Evolutionary conservation across 169 alveolate species (phyloP).

Genomic region (Cryptosporidium ubiquitum): DNA sequence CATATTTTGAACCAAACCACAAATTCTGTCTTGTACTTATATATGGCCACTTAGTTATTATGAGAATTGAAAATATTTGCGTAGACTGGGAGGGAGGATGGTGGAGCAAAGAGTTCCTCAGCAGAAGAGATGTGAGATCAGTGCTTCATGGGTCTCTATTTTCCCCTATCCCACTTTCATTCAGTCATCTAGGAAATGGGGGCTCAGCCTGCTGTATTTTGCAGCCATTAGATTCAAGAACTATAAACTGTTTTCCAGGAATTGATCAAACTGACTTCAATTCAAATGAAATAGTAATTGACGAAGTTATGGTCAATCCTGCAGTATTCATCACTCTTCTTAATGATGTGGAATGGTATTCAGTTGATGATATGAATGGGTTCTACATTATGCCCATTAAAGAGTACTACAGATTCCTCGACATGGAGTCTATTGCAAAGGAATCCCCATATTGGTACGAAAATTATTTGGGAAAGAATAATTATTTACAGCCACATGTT

Average conservation of each 20-base stretch:
- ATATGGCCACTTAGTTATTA: conserved; percentile 84
- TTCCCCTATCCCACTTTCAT: conserved; percentile 55
- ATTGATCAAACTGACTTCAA: neutral
- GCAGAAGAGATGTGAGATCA: conserved; percentile 87
- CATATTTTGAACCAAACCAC: conserved; percentile 42
- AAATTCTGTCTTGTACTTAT: conserved; percentile 78
- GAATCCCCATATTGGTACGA: conserved; percentile 74
- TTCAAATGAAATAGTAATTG: conserved; percentile 18
- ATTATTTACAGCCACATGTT: conserved; percentile 39
- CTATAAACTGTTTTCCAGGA: conserved; percentile 24
- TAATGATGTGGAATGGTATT: conserved; percentile 65
- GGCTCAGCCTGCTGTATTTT: conserved; percentile 42
- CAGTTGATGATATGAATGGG: conserved; percentile 67
- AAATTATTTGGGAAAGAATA: conserved; percentile 27
- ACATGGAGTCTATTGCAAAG: conserved; percentile 67
- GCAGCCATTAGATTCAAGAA: conserved; percentile 71
- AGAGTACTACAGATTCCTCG: conserved; percentile 64
- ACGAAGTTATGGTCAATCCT: conserved; percentile 68
- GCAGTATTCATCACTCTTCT: conserved; percentile 56
- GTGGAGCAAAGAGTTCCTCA: conserved; percentile 88
- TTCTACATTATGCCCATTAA: conserved; percentile 65
- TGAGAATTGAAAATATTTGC: conserved; percentile 84
- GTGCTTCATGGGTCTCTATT: conserved; percentile 66
- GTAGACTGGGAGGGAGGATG: conserved; percentile 86
- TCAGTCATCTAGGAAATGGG: conserved; percentile 36